A percentile compares a stretch with the other conserved stretches of the same genome.
phyloP scores from a whole-genome alignment of 208 protist species.

The Leishmania gerbilli region DNA sequence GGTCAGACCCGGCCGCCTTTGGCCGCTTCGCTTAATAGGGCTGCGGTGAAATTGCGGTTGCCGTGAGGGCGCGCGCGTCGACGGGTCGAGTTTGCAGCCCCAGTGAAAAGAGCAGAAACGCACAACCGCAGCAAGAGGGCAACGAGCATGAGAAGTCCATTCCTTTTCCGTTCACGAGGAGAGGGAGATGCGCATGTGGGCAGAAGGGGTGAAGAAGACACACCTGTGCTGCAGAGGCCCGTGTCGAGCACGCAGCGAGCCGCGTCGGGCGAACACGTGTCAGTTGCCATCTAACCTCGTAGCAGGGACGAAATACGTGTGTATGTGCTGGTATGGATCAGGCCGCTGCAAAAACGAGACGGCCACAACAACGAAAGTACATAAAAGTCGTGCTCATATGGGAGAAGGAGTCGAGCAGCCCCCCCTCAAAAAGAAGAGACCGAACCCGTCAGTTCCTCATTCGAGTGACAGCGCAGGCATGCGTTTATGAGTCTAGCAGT shows the following conservation, averaged over 20 bases:
- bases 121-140: not conserved
- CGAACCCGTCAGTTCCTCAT: not conserved
- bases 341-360: not conserved
- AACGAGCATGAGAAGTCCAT: too few relatives aligned
- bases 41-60: not conserved
- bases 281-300: not conserved
- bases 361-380: not conserved
- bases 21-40: not conserved
- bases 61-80: too few relatives aligned
- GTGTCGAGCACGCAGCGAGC: not conserved
- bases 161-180: too few relatives aligned
- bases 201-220: not conserved
- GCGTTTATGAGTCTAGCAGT: not conserved
- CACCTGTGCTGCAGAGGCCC: not conserved
- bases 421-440: not conserved
- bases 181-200: not conserved
- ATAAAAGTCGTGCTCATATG: not conserved
- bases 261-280: not conserved
- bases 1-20: not conserved
- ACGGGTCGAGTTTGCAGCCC: too few relatives aligned
- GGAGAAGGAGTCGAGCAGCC: too few relatives aligned
- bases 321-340: not conserved
- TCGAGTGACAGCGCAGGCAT: not conserved
- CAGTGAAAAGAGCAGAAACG: not conserved
- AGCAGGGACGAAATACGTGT: not conserved